Percentiles rank a stretch among this genome's conserved stretches.
Conservation (phyloP, 202 grass and related monocot genomes). For the Digitaria exilis region DNA sequence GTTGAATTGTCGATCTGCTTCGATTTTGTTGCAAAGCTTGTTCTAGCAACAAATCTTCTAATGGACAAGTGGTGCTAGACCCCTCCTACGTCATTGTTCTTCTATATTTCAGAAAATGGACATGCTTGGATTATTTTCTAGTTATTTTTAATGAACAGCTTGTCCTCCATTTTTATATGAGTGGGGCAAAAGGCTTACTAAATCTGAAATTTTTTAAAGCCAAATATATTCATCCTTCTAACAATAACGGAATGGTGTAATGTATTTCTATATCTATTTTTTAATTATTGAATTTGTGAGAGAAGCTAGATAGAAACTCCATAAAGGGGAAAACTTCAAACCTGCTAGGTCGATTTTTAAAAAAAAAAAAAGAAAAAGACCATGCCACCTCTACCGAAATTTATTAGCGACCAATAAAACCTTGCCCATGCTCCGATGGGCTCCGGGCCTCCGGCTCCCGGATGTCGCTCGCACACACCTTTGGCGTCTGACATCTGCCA, state of each 20-base stretch:
- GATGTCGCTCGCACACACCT: too few relatives aligned
- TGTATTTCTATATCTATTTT: not conserved
- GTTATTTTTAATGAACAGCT: not conserved
- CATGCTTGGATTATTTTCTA: not conserved
- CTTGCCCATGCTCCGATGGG: not conserved
- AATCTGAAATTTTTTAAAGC: not conserved
- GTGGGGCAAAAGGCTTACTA: not conserved
- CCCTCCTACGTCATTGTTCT: not conserved
- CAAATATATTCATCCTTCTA: not conserved
- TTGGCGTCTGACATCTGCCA: not conserved
- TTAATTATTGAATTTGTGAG: not conserved
- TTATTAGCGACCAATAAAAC: slow-evolving; percentile 4
- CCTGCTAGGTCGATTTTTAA: not conserved
- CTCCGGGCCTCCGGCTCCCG: too few relatives aligned
- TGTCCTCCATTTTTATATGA: not conserved
- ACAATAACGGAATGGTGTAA: not conserved
- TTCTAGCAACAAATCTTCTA: not conserved
- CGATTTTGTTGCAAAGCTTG: not conserved
- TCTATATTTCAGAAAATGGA: not conserved
- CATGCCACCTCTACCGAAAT: not conserved
- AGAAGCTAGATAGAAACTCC: not conserved
- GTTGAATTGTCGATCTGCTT: not conserved
- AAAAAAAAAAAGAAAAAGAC: too few relatives aligned
- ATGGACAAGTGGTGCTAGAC: not conserved
- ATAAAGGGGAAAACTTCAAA: not conserved